These are phyloP conservation scores for Cylindrotheca closterium DNA, from an alignment of 108 stramenopile species.

Conservation along the genomic window DNA sequence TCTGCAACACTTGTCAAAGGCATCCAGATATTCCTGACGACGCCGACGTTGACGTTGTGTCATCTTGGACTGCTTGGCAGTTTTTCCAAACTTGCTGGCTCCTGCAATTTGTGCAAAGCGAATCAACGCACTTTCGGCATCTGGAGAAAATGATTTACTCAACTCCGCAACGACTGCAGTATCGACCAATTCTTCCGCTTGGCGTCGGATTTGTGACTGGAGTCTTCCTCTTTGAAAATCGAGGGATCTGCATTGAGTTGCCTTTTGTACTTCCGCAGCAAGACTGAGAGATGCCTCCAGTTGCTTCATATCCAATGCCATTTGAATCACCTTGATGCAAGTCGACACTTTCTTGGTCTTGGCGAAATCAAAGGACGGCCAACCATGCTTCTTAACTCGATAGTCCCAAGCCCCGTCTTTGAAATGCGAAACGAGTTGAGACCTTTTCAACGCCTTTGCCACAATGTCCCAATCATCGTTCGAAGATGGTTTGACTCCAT, in stretches of 20 bases:
- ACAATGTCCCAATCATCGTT: constrained; percentile 42
- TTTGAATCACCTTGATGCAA: constrained; percentile 13
- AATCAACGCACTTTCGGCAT: constrained; percentile 59
- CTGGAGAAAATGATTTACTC: constrained; percentile 42
- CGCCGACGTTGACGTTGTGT: constrained; percentile 55
- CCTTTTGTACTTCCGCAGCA: constrained; percentile 5
- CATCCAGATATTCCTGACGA: constrained; percentile 55
- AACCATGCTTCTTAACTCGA: constrained; percentile 11
- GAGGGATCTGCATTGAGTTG: constrained; percentile 19
- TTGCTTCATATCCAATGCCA: constrained; percentile 29
- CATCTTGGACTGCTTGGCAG: constrained; percentile 44
- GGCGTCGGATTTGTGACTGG: constrained; percentile 14
- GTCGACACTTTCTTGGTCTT: not conserved
- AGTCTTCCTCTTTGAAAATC: constrained; percentile 31
- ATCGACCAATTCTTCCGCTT: constrained; percentile 50
- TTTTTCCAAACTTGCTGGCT: constrained; percentile 51
- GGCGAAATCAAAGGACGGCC: constrained; percentile 22
- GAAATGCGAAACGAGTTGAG: constrained; percentile 15
- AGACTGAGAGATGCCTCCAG: constrained; percentile 17
- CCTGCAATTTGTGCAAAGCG: constrained; percentile 61
- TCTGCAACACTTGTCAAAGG: constrained; percentile 58
- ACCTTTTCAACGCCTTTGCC: constrained; percentile 18
- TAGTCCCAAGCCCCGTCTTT: constrained; percentile 11
- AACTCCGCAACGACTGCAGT: constrained; percentile 42
- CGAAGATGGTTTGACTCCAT: constrained; percentile 17